phyloP scores from a whole-genome alignment of 495 filamentous ascomycete genomes.

The Aspergillus affinis region DNA sequence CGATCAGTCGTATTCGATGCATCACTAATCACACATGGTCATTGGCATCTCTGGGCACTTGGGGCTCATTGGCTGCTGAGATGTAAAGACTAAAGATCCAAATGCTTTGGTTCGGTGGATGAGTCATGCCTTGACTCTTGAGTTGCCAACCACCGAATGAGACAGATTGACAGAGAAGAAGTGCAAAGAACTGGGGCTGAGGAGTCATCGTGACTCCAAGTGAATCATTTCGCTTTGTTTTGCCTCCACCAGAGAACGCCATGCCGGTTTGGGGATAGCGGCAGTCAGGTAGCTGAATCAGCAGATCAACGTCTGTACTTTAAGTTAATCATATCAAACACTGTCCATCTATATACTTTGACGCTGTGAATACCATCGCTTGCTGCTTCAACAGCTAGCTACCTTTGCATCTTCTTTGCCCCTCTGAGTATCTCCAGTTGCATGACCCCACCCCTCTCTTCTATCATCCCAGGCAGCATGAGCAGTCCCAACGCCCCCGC shows the following conservation, averaged over 20 bases:
- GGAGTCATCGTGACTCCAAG: neutral
- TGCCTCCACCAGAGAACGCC: neutral
- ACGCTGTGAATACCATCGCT: neutral
- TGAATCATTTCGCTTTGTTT: neutral
- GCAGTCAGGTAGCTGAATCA: neutral
- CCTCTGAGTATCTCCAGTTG: neutral
- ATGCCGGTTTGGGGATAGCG: neutral
- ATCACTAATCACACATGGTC: neutral
- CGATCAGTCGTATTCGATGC: neutral
- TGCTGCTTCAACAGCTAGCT: neutral
- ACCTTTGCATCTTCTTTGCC: neutral
- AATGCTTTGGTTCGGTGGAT: neutral
- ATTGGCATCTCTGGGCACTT: neutral
- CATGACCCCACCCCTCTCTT: neutral
- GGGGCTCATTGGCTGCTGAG: neutral
- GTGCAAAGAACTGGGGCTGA: neutral
- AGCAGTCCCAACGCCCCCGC: slow-evolving; percentile 18
- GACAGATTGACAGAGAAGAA: no score
- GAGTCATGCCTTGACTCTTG: neutral
- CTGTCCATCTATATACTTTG: neutral
- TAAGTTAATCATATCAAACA: neutral
- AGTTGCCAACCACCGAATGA: no score
- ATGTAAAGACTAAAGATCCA: no score
- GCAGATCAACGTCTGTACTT: neutral
- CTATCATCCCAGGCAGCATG: slow-evolving; percentile 6